These are phyloP conservation scores for Biscogniauxia sp. DNA, from an alignment of 2,329 filamentous ascomycete genomes.

Conservation along the genomic window DNA sequence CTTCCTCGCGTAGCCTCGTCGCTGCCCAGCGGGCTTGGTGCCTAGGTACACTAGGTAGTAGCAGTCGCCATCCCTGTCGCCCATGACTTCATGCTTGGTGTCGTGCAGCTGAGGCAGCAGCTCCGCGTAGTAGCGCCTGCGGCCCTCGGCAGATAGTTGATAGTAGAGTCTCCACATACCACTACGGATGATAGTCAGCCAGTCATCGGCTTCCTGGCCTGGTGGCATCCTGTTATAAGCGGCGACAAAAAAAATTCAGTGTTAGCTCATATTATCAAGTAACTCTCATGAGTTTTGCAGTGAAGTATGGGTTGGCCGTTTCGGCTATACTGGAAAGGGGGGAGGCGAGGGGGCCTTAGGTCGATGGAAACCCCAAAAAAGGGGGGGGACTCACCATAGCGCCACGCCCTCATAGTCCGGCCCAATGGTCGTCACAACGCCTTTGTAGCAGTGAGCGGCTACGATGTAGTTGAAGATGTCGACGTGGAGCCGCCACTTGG, in stretches of 20 bases:
- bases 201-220: slow-evolving; percentile 69
- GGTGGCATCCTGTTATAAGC: slow-evolving; percentile 64
- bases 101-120: slow-evolving; percentile 72
- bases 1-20: slow-evolving; percentile 70
- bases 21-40: slow-evolving; percentile 66
- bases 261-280: slow-evolving; percentile 11
- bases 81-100: slow-evolving; percentile 68
- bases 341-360: neutral
- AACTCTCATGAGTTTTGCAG: neutral
- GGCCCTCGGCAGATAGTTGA: slow-evolving; percentile 70
- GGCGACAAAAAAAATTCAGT: neutral
- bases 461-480: slow-evolving; percentile 76
- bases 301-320: neutral
- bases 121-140: slow-evolving; percentile 72
- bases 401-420: slow-evolving; percentile 75
- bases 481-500: slow-evolving; percentile 74
- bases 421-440: slow-evolving; percentile 71
- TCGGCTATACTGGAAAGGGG: too few relatives aligned
- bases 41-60: slow-evolving; percentile 87
- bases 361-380: neutral
- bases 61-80: slow-evolving; percentile 61
- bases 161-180: slow-evolving; percentile 78
- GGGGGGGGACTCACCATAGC: slow-evolving; percentile 62
- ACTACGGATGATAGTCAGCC: slow-evolving; percentile 67
- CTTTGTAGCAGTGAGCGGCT: slow-evolving; percentile 71